Evolutionary conservation across 352 stramenopile genomes (phyloP).

Genomic region (Globisporangium emineosum): DNA sequence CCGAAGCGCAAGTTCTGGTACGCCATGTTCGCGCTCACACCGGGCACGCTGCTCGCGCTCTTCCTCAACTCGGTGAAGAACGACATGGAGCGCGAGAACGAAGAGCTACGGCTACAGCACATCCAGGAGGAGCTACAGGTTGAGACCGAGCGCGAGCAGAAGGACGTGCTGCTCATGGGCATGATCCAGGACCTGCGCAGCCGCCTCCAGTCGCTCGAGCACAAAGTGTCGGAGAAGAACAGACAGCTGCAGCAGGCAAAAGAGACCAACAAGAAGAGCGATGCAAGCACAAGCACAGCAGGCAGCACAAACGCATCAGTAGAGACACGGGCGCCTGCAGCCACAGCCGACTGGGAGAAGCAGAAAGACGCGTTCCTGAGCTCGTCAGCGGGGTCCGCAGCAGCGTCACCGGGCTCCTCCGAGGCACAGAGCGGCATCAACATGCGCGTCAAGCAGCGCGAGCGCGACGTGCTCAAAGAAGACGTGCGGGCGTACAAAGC

Average conservation of each 20-base stretch:
- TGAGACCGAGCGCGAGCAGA: conserved; percentile 39
- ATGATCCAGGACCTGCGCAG: conserved; percentile 62
- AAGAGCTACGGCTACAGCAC: conserved; percentile 39
- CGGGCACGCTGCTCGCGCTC: conserved; percentile 57
- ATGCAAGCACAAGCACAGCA: conserved; percentile 7
- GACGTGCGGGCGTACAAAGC: conserved; percentile 48
- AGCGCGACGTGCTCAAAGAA: conserved; percentile 44
- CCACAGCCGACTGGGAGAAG: conserved; percentile 23
- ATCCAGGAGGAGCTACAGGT: conserved; percentile 38
- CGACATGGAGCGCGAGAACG: conserved; percentile 68
- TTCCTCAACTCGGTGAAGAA: conserved; percentile 73
- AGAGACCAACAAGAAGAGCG: background rate
- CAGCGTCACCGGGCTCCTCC: background rate
- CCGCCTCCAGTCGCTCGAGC: conserved; percentile 54
- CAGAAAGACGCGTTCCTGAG: conserved; percentile 37
- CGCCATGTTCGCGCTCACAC: conserved; percentile 62
- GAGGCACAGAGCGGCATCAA: conserved; percentile 39
- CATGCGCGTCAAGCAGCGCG: conserved; percentile 41
- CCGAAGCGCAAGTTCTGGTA: conserved; percentile 63
- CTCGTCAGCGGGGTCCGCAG: background rate
- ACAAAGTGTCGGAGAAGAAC: conserved; percentile 32
- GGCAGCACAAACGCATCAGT: background rate
- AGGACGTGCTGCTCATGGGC: conserved; percentile 44
- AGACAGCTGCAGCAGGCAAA: background rate
- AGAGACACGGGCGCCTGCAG: conserved; percentile 10